These are phyloP conservation scores for Candida succiphila DNA, from an alignment of 805 yeast species.

Conservation along the genomic window DNA sequence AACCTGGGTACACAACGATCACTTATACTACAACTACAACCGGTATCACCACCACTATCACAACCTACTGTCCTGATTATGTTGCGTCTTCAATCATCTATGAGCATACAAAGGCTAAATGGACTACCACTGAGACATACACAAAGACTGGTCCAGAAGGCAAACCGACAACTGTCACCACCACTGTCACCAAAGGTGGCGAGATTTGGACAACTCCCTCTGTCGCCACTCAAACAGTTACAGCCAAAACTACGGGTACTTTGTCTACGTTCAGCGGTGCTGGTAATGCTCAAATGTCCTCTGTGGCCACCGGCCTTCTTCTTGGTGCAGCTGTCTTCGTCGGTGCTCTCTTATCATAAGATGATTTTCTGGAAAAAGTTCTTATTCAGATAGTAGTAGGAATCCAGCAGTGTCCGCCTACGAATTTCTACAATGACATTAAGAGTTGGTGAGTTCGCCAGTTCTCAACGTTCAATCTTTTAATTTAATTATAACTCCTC, in stretches of 20 bases:
- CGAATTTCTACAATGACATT: too few relatives aligned
- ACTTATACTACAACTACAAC: slow-evolving; percentile 14
- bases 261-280: slow-evolving; percentile 20
- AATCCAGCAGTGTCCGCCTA: too few relatives aligned
- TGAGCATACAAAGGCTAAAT: neutral
- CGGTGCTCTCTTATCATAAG: slow-evolving; percentile 5
- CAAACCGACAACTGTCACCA: slow-evolving; percentile 19
- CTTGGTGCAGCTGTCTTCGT: slow-evolving; percentile 4
- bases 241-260: neutral
- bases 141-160: slow-evolving; percentile 9
- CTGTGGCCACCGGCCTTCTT: slow-evolving; percentile 4
- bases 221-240: slow-evolving; percentile 3
- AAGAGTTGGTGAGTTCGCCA: too few relatives aligned
- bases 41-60: slow-evolving; percentile 20
- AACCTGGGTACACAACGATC: slow-evolving; percentile 20
- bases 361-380: too few relatives aligned
- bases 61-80: slow-evolving; percentile 1
- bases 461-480: too few relatives aligned
- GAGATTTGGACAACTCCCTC: slow-evolving; percentile 7
- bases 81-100: slow-evolving; percentile 1
- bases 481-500: too few relatives aligned
- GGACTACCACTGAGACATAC: slow-evolving; percentile 1
- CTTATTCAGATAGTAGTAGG: too few relatives aligned
- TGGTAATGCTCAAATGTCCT: slow-evolving; percentile 7
- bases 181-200: slow-evolving; percentile 30